phyloP scores from a whole-genome alignment of 345 rosid genomes.

The Heritiera fomes region DNA sequence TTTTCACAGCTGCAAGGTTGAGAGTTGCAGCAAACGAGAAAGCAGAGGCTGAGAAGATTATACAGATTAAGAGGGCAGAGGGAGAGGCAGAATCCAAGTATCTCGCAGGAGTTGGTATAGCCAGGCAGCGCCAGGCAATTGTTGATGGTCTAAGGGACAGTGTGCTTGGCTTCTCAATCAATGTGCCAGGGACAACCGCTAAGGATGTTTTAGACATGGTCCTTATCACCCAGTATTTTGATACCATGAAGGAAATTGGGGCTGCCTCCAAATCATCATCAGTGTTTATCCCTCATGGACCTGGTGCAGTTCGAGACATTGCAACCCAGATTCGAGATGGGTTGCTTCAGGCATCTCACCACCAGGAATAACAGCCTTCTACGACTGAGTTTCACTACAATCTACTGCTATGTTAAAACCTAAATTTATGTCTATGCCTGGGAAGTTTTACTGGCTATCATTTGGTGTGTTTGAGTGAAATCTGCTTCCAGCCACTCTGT shows the following conservation, averaged over 20 bases:
- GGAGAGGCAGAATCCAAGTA: conserved; percentile 55
- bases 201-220: conserved; percentile 35
- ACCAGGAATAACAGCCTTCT: background rate
- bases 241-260: conserved; percentile 35
- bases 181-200: conserved; percentile 16
- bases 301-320: conserved; percentile 33
- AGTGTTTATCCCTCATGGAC: conserved; percentile 39
- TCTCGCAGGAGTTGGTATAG: conserved; percentile 51
- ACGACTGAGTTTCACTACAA: background rate
- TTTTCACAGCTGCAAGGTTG: conserved; percentile 49
- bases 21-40: conserved; percentile 51
- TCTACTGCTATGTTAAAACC: background rate
- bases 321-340: conserved; percentile 36
- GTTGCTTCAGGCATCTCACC: conserved; percentile 28
- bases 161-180: conserved; percentile 21
- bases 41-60: conserved; percentile 58
- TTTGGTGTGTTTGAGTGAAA: background rate
- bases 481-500: background rate
- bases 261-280: conserved; percentile 35
- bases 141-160: conserved; percentile 48
- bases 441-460: background rate
- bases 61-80: conserved; percentile 57
- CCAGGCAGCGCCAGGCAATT: conserved; percentile 54
- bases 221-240: conserved; percentile 33
- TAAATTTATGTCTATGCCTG: background rate